These are phyloP conservation scores for Bruguiera sexangula DNA, from an alignment of 345 rosid species.

Conservation along the genomic window DNA sequence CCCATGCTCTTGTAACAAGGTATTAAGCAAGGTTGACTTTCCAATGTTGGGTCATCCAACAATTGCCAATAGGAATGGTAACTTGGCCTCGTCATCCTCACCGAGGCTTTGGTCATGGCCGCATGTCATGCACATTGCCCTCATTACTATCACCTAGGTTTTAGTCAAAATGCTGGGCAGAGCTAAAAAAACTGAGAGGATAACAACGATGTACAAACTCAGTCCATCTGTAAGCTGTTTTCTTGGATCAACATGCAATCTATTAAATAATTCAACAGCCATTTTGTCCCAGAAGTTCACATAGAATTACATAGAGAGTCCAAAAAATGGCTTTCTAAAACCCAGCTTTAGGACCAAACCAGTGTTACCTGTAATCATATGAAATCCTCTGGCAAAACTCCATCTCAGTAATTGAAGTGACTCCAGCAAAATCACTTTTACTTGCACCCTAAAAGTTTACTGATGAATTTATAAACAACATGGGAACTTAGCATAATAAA, in stretches of 20 bases:
- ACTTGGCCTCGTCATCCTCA: conserved; percentile 63
- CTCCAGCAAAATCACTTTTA: no score
- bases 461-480: background rate
- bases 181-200: background rate
- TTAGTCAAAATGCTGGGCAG: conserved; percentile 23
- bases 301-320: no score
- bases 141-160: conserved; percentile 31
- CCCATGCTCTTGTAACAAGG: conserved; percentile 84
- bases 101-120: conserved; percentile 27
- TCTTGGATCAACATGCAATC: background rate
- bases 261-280: background rate
- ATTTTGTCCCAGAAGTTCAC: no score
- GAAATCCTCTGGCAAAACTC: no score
- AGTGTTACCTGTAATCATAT: no score
- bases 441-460: no score
- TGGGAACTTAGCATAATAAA: background rate
- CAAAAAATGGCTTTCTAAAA: background rate
- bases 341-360: no score
- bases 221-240: background rate
- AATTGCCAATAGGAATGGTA: conserved; percentile 88
- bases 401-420: no score
- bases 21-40: conserved; percentile 82
- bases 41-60: conserved; percentile 97
- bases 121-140: conserved; percentile 15
- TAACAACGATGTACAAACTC: background rate